These are phyloP conservation scores for Fusarium tjaetaba DNA, from an alignment of 2,329 filamentous ascomycete genomes.

Conservation along the genomic window DNA sequence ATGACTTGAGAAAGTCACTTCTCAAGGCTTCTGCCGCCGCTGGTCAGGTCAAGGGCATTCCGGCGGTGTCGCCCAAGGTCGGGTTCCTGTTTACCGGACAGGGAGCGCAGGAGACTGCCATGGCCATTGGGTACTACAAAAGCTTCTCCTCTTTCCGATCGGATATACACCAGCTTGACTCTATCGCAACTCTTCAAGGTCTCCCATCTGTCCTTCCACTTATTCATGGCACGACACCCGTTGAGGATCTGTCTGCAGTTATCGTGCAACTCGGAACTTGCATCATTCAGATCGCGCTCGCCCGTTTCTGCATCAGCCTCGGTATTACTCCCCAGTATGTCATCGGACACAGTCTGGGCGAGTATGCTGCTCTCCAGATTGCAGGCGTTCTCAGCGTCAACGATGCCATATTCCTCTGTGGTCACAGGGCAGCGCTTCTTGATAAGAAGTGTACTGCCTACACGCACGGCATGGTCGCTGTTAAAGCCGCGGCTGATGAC, in stretches of 20 bases:
- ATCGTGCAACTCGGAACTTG: background rate
- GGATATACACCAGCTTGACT: background rate
- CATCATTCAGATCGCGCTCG: constrained; percentile 9
- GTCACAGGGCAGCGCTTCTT: constrained; percentile 43
- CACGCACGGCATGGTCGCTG: constrained; percentile 14
- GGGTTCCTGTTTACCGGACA: background rate
- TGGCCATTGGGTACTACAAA: background rate
- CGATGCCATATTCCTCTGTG: constrained; percentile 70
- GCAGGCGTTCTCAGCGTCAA: constrained; percentile 70
- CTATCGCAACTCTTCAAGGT: background rate
- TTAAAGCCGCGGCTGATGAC: constrained; percentile 12
- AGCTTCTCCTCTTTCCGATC: background rate
- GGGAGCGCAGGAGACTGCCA: background rate
- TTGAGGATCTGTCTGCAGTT: background rate
- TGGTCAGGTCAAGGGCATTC: background rate
- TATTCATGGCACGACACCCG: accelerated
- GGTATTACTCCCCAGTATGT: constrained; percentile 56
- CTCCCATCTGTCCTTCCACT: background rate
- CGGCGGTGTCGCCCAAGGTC: background rate
- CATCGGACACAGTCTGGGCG: constrained; percentile 56
- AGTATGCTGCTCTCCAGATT: constrained; percentile 60
- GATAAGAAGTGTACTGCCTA: constrained; percentile 7
- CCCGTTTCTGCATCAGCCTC: constrained; percentile 49
- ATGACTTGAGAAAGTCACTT: background rate
- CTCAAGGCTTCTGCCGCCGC: background rate